These are phyloP conservation scores for Leccinum uliginosum DNA, from an alignment of 768 basidiomycete genomes.

Conservation along the genomic window DNA sequence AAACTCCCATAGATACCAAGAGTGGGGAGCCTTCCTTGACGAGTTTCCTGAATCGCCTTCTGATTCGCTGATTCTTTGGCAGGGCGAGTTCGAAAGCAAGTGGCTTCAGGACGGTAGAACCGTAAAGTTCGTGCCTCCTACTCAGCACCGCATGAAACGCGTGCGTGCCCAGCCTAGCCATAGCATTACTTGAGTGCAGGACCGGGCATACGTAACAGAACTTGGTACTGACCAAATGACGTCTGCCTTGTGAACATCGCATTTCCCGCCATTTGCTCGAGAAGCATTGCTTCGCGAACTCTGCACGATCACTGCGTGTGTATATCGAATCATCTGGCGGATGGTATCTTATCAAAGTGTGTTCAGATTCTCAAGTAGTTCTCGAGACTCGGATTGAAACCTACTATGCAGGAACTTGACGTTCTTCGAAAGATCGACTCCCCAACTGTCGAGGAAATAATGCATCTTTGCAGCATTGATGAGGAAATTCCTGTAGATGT, in stretches of 20 bases:
- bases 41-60: conserved; percentile 43
- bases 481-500: conserved; percentile 84
- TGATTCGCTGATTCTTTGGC: conserved; percentile 40
- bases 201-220: not conserved
- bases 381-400: conserved; percentile 14
- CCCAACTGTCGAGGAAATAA: conserved; percentile 68
- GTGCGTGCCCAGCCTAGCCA: conserved; percentile 68
- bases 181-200: conserved; percentile 2
- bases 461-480: conserved; percentile 85
- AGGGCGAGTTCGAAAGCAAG: conserved; percentile 50
- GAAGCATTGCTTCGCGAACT: conserved; percentile 41
- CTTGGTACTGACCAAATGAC: conserved; percentile 56
- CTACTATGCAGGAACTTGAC: conserved; percentile 53
- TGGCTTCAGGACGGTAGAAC: conserved; percentile 39
- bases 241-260: conserved; percentile 44
- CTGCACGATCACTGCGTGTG: conserved; percentile 47
- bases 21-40: conserved; percentile 31
- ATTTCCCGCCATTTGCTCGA: conserved; percentile 33
- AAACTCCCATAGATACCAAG: conserved; percentile 24
- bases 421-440: conserved; percentile 40
- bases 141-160: conserved; percentile 71
- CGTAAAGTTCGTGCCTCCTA: conserved; percentile 48
- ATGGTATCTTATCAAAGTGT: conserved; percentile 48
- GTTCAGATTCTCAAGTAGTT: not conserved
- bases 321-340: conserved; percentile 54